Percentiles rank a stretch among this genome's conserved stretches.
phyloP scores from a whole-genome alignment of 2,329 filamentous ascomycete genomes.

The Colletotrichum godetiae region DNA sequence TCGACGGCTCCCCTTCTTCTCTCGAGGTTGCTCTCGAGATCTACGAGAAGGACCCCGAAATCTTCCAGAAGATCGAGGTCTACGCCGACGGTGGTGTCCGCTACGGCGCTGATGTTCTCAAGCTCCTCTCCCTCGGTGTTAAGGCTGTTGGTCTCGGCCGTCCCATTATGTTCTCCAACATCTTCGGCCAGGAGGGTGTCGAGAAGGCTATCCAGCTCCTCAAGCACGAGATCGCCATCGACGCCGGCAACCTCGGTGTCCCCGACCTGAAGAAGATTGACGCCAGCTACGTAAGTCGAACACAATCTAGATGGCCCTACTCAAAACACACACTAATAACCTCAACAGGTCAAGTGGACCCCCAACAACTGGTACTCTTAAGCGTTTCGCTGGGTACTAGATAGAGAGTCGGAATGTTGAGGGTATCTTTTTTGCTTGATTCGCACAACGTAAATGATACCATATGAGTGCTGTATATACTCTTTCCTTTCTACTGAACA shows the following conservation, averaged over 20 bases:
- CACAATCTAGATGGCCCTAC: no score
- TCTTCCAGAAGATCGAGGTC: conserved; percentile 53
- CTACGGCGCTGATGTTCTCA: conserved; percentile 55
- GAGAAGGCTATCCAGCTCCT: conserved; percentile 55
- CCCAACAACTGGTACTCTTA: conserved; percentile 42
- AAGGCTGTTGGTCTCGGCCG: conserved; percentile 59
- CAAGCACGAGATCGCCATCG: conserved; percentile 60
- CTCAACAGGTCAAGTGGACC: conserved; percentile 42
- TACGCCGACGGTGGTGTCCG: conserved; percentile 56
- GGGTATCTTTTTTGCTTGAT: neutral
- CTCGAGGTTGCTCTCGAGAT: conserved; percentile 54
- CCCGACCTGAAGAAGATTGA: conserved; percentile 49
- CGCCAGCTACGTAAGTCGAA: conserved; percentile 32
- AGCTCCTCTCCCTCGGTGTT: conserved; percentile 56
- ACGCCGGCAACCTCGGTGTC: conserved; percentile 56
- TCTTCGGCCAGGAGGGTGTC: conserved; percentile 62
- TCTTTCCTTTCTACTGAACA: conserved; percentile 15
- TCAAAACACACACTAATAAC: neutral
- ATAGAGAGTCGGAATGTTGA: neutral
- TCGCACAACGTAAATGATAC: conserved; percentile 25
- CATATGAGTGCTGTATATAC: conserved; percentile 24
- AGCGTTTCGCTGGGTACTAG: neutral
- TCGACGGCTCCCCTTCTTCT: conserved; percentile 51
- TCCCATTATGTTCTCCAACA: conserved; percentile 64
- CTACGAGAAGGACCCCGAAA: conserved; percentile 48